These are phyloP conservation scores for Samsoniella hepiali DNA, from an alignment of 2,329 filamentous ascomycete genomes.

Conservation along the genomic window DNA sequence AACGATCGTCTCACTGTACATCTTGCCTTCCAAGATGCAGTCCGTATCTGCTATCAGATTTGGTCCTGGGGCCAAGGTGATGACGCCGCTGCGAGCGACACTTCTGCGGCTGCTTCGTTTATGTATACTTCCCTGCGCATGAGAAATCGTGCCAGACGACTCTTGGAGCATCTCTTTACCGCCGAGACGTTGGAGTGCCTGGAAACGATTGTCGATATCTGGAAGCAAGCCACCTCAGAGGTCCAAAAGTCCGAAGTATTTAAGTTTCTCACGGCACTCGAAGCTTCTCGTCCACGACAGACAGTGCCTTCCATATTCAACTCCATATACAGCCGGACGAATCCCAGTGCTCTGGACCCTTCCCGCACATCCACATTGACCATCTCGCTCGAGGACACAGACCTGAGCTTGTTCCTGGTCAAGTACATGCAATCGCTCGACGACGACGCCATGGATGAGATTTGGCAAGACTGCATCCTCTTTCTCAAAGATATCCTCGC, in stretches of 20 bases:
- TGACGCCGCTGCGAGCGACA: slow-evolving; percentile 58
- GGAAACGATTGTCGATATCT: slow-evolving; percentile 84
- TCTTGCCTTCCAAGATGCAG: slow-evolving; percentile 94
- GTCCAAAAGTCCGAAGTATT: slow-evolving; percentile 64
- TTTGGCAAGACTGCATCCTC: slow-evolving; percentile 90
- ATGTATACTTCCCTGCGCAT: slow-evolving; percentile 86
- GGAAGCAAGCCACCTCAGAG: slow-evolving; percentile 56
- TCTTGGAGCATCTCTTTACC: slow-evolving; percentile 88
- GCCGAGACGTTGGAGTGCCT: slow-evolving; percentile 91
- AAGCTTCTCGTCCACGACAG: slow-evolving; percentile 85
- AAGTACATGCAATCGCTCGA: slow-evolving; percentile 88
- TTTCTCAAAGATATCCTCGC: slow-evolving; percentile 86
- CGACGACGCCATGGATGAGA: slow-evolving; percentile 96
- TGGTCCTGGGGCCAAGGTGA: slow-evolving; percentile 85
- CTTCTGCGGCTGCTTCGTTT: slow-evolving; percentile 73
- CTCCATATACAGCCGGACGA: slow-evolving; percentile 91
- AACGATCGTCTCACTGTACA: slow-evolving; percentile 92
- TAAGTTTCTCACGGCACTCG: slow-evolving; percentile 83
- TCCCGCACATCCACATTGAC: slow-evolving; percentile 84
- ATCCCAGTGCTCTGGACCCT: slow-evolving; percentile 74
- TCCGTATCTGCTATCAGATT: slow-evolving; percentile 86
- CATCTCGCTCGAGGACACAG: slow-evolving; percentile 75
- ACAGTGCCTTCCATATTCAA: slow-evolving; percentile 94
- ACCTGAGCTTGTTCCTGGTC: slow-evolving; percentile 84
- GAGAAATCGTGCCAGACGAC: slow-evolving; percentile 80